phyloP scores from a whole-genome alignment of 352 stramenopile species.

The Thraustochytrium sp. region DNA sequence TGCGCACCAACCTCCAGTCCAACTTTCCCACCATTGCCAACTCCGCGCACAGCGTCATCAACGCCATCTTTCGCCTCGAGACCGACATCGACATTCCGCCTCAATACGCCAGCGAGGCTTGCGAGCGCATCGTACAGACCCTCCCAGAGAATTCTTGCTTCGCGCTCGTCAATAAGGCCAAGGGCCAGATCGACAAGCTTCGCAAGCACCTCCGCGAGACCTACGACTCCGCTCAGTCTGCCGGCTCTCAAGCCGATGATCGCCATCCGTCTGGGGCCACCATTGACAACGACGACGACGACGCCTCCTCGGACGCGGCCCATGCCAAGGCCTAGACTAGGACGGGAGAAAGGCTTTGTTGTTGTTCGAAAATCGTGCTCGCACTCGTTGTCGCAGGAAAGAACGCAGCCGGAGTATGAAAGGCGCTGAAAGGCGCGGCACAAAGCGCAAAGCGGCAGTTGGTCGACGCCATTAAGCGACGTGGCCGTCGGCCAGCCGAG shows the following conservation, averaged over 20 bases:
- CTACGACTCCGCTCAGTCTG: not conserved
- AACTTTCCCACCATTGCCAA: not conserved
- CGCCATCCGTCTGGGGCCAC: not conserved
- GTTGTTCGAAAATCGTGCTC: not conserved
- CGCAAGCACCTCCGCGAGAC: not conserved
- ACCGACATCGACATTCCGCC: constrained; percentile 38
- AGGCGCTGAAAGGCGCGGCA: too few relatives aligned
- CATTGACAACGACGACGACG: not conserved
- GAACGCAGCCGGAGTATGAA: too few relatives aligned
- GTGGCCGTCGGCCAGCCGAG: too few relatives aligned
- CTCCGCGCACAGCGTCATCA: not conserved
- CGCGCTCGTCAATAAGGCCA: not conserved
- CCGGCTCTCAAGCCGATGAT: not conserved
- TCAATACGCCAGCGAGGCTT: not conserved
- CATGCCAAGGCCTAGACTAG: not conserved
- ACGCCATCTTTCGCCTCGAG: not conserved
- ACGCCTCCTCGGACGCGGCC: too few relatives aligned
- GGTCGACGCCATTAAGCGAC: too few relatives aligned
- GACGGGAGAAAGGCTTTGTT: not conserved
- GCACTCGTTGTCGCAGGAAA: not conserved
- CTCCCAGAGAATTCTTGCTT: not conserved
- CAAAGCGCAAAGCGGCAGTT: too few relatives aligned
- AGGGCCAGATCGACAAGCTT: not conserved
- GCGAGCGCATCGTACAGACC: not conserved
- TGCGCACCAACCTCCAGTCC: not conserved